A percentile compares a stretch with the other conserved stretches of the same genome.
Evolutionary conservation across 2,329 filamentous ascomycete genomes (phyloP).

Genomic region (Drechslerella stenobrocha): DNA sequence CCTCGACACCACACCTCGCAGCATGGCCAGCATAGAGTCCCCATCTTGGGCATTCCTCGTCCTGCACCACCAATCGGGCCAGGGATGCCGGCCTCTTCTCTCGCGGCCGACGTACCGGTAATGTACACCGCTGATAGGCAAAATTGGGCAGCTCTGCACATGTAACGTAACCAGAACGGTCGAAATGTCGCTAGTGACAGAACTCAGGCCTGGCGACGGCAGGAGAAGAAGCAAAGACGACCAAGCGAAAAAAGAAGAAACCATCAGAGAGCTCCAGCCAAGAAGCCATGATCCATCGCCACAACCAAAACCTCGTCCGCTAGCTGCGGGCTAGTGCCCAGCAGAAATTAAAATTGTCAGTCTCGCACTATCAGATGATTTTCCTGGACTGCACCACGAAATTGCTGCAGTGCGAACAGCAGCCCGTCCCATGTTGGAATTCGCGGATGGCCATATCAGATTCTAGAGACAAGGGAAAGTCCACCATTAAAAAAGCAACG

Average conservation of each 20-base stretch:
- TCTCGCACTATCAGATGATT: conserved; percentile 10
- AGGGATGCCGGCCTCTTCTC: background rate
- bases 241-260: conserved; percentile 8
- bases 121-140: conserved; percentile 3
- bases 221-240: conserved; percentile 4
- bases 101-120: background rate
- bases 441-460: background rate
- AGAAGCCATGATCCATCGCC: background rate
- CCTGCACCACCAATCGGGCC: background rate
- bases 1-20: conserved; percentile 1
- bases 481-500: conserved; percentile 11
- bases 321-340: background rate
- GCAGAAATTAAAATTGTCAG: conserved; percentile 8
- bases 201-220: conserved; percentile 6
- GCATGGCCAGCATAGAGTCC: background rate
- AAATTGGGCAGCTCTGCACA: conserved; percentile 7
- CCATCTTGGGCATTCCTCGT: background rate
- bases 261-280: conserved; percentile 5
- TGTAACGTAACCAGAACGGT: conserved; percentile 9
- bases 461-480: conserved; percentile 3
- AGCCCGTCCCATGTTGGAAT: conserved; percentile 1
- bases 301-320: background rate
- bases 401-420: no score
- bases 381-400: background rate
- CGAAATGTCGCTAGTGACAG: conserved; percentile 4